These are phyloP conservation scores for Arthrobotrys megalospora DNA, from an alignment of 2,329 filamentous ascomycete genomes.

Conservation along the genomic window DNA sequence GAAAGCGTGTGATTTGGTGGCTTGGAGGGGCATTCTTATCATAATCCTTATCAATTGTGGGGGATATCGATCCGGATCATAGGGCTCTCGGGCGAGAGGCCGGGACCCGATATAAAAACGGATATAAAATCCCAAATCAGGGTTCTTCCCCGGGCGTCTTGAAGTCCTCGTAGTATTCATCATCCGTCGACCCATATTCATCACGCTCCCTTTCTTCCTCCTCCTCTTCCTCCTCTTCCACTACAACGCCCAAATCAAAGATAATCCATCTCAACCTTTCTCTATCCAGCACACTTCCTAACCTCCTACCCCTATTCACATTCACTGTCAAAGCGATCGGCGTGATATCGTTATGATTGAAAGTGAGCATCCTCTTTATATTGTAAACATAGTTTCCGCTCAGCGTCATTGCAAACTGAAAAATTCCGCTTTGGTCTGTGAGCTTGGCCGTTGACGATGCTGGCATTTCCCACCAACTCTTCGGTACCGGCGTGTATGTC, in stretches of 20 bases:
- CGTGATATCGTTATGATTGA: slow-evolving; percentile 59
- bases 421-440: slow-evolving; percentile 40
- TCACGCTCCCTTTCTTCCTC: slow-evolving; percentile 16
- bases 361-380: slow-evolving; percentile 34
- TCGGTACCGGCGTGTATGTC: slow-evolving; percentile 42
- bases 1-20: slow-evolving; percentile 10
- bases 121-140: slow-evolving; percentile 11
- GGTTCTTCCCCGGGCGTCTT: slow-evolving; percentile 15
- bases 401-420: slow-evolving; percentile 52
- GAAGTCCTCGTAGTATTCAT: slow-evolving; percentile 35
- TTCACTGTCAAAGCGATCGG: slow-evolving; percentile 55
- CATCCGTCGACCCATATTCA: slow-evolving; percentile 44
- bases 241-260: slow-evolving; percentile 50
- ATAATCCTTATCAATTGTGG: slow-evolving; percentile 47
- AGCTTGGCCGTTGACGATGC: slow-evolving; percentile 33
- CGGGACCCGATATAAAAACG: slow-evolving; percentile 7
- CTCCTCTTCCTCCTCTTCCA: slow-evolving; percentile 43
- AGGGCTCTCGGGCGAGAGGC: slow-evolving; percentile 54
- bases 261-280: slow-evolving; percentile 57
- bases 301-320: slow-evolving; percentile 52
- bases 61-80: slow-evolving; percentile 14
- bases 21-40: slow-evolving; percentile 52
- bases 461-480: slow-evolving; percentile 52
- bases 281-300: slow-evolving; percentile 57
- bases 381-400: slow-evolving; percentile 17